Evolutionary conservation across 148 eudicot genomes (phyloP), one percentile per base, ranked within the genome.

Genomic region (Vaccinium vitisidaea): DNA sequence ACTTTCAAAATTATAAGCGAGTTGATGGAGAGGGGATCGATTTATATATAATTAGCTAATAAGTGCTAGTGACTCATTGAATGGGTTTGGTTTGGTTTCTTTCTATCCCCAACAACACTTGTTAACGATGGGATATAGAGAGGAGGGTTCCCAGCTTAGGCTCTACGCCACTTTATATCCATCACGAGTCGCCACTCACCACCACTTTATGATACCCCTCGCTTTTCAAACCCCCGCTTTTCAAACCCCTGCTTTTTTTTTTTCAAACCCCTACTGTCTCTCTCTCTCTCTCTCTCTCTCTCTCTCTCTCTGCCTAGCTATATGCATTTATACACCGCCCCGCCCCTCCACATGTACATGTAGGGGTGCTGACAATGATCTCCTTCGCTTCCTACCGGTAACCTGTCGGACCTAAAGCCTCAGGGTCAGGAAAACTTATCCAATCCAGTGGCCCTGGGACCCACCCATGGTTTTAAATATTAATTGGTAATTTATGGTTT

Each of bases 101-200:
- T 32, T 11, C 50, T 32, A 73, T 14, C 11, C 49, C 77, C n/a
- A 73, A 73, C 49, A 39, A 73, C 77, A 73, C 77, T 36, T 73
- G 77, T 36, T 36, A 27, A 73, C 77, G n/a, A 36, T 15, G 76
- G 0, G 76, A 16, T 15, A 6, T 4, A 15, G 48, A 70, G 43
- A 12, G 16, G 43, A 15, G 43, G 43, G 9, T 70, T 70, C 43
- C 30, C 75, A 70, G 75, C 75, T 70, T 70, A 30, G 46, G 39
- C 43, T 70, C 75, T 30, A 70, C 75, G 75, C 75, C 75, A 27
- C 75, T 70, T 70, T 70, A 70, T 70, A 70, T 39, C 75, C 46
- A 70, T 63, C 27, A 63, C 69, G 69, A 63, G 69, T 63, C 69
- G 36, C 75, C 36, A 70, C 39, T 70, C 75, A 70, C 75, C 75